phyloP scores from a whole-genome alignment of 1,284 basidiomycete species.

The Hypsizygus ulmarius region DNA sequence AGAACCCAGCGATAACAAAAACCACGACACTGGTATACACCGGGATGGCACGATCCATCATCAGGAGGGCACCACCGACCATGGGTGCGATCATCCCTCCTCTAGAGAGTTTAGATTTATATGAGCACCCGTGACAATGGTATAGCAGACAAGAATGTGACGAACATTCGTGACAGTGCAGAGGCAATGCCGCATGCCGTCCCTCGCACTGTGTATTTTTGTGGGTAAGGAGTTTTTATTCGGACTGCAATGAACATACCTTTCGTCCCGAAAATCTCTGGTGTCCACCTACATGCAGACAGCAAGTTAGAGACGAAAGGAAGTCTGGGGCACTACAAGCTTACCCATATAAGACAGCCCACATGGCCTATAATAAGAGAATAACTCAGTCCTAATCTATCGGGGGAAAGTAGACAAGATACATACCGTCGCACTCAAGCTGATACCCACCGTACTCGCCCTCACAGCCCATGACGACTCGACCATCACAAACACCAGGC shows the following conservation, averaged over 20 bases:
- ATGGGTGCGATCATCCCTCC: constrained; percentile 91
- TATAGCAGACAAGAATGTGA: neutral
- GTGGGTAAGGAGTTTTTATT: neutral
- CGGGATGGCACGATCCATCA: constrained; percentile 71
- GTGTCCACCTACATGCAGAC: constrained; percentile 65
- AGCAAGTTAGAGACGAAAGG: neutral
- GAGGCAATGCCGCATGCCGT: constrained; percentile 92
- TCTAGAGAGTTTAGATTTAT: constrained; percentile 37
- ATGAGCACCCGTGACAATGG: constrained; percentile 4
- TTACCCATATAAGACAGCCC: constrained; percentile 83
- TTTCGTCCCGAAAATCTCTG: constrained; percentile 84
- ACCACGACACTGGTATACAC: constrained; percentile 76
- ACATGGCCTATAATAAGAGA: constrained; percentile 65
- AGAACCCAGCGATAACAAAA: constrained; percentile 67
- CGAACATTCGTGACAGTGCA: constrained; percentile 82
- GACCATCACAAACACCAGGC: constrained; percentile 70
- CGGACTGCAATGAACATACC: constrained; percentile 36
- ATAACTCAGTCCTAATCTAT: neutral
- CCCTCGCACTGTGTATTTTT: constrained; percentile 60
- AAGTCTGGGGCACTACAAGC: constrained; percentile 15
- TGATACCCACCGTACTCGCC: constrained; percentile 79
- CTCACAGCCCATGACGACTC: constrained; percentile 63
- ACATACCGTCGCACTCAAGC: constrained; percentile 75
- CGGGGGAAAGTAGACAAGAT: neutral
- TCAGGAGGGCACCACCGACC: constrained; percentile 77